Base-by-base conservation (phyloP, 192 early-diverging fungal species). In the Phycomyces nitens region DNA sequence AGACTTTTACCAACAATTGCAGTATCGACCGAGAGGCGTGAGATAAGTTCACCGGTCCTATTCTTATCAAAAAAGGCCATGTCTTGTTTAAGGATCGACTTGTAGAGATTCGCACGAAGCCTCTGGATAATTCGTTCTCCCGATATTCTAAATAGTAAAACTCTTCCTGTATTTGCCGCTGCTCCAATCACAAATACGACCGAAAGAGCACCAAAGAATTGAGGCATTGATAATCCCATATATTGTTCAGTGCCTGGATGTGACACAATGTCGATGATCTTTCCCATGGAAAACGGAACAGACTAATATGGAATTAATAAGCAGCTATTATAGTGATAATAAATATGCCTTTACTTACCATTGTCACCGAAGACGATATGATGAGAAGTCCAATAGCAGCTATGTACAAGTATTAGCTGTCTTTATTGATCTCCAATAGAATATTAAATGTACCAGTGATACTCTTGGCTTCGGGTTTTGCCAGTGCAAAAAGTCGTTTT, bases 1-100 rank as follows among this genome's bases (percentile, higher is more conserved):
- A 92, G 65, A 54, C 86, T 84, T 66, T 87, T 87, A 65, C 88
- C 88, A 57, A 92, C 87, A 23, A 90, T 75, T 34, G 81, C 72
- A 14, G 92, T 92, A 72, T 93, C 93, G 1, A 78, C 82, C 34
- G 88, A 85, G 55, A 95, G 74, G 21, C 92, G 84, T 29, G 87
- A 90, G 16, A 92, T 82, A 22, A 95, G 80, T 58, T 92, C 92
- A 41, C 92, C 92, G 0, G 86, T 88, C 60, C 84, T 77, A 67
- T 90, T 90, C 61, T 79, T 77, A 59, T 97, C 94, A 73, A 94
- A 97, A 78, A 86, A 97, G 3, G 75, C 89, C 62, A 94, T 91
- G 26, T 95, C 90, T 72, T 97, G 94, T n/a, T 82, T 76, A 55
- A 95, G 64, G 57, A 97, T 87, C 18, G 88, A 77, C 0, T 69